A percentile compares a stretch with the other conserved stretches of the same genome.
Conservation (phyloP, 805 yeast genomes). For the Sugiyamaella valdiviana region DNA sequence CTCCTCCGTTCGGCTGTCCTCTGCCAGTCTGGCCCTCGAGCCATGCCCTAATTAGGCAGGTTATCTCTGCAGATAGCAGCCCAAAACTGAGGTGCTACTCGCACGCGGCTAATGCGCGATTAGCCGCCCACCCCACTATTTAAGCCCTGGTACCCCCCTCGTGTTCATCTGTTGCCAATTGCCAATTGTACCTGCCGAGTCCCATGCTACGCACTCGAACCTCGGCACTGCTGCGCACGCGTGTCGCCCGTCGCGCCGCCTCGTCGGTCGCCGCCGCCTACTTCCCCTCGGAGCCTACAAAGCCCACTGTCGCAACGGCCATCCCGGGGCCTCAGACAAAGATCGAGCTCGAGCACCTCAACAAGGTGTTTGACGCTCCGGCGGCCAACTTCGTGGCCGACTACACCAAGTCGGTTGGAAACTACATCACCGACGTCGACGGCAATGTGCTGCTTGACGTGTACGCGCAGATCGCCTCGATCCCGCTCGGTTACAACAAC, state of each 20-base stretch:
- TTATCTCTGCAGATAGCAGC: neutral
- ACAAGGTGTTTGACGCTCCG: slow-evolving; percentile 59
- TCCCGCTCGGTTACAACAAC: slow-evolving; percentile 80
- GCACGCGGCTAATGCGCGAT: neutral
- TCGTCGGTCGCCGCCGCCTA: slow-evolving; percentile 16
- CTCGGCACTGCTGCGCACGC: slow-evolving; percentile 3
- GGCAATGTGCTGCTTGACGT: slow-evolving; percentile 71
- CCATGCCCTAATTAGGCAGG: neutral
- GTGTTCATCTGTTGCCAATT: neutral
- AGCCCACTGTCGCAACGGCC: slow-evolving; percentile 55
- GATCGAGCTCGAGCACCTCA: slow-evolving; percentile 47
- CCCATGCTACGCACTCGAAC: neutral
- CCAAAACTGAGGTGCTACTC: neutral
- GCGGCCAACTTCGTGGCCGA: slow-evolving; percentile 73
- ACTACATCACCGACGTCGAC: slow-evolving; percentile 74
- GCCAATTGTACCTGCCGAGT: slow-evolving; percentile 13
- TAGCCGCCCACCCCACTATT: neutral
- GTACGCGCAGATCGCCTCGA: slow-evolving; percentile 80
- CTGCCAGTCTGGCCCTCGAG: neutral
- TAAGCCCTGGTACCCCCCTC: neutral
- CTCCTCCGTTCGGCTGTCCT: neutral
- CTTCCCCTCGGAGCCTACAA: slow-evolving; percentile 55
- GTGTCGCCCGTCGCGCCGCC: slow-evolving; percentile 1
- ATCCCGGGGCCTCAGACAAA: slow-evolving; percentile 75
- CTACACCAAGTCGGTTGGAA: slow-evolving; percentile 67